Conservation (phyloP, 768 basidiomycete species). For the Psilocybe subaeruginosa region DNA sequence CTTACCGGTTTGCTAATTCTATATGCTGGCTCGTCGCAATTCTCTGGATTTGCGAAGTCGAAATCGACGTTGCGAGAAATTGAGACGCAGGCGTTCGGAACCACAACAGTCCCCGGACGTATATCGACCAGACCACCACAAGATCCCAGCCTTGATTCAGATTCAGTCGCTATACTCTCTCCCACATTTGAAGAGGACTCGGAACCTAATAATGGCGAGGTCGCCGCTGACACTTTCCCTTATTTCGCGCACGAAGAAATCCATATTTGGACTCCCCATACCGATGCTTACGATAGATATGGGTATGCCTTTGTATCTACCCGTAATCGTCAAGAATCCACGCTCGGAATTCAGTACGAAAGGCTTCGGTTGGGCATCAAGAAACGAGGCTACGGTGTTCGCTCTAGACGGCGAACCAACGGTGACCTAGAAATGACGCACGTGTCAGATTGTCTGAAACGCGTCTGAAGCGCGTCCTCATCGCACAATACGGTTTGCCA, state of each 20-base stretch:
- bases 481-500: constrained; percentile 78
- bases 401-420: constrained; percentile 78
- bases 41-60: constrained; percentile 58
- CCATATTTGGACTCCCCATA: constrained; percentile 83
- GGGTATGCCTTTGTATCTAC: constrained; percentile 62
- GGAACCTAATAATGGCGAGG: constrained; percentile 52
- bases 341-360: constrained; percentile 74
- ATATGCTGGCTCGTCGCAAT: constrained; percentile 54
- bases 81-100: constrained; percentile 69
- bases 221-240: constrained; percentile 74
- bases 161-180: background rate
- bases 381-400: constrained; percentile 52
- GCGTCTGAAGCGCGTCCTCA: constrained; percentile 1
- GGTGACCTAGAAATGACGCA: constrained; percentile 52
- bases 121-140: constrained; percentile 73
- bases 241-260: constrained; percentile 84
- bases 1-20: constrained; percentile 67
- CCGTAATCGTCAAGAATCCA: constrained; percentile 76
- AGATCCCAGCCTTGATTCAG: constrained; percentile 67
- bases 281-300: constrained; percentile 80
- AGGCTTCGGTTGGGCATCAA: constrained; percentile 61
- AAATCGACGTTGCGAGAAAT: constrained; percentile 79
- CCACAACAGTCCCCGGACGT: constrained; percentile 75
- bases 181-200: constrained; percentile 5
- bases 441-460: background rate